Base-by-base conservation (phyloP, 2,329 filamentous ascomycete genomes). In the Cercospora citrullina region DNA sequence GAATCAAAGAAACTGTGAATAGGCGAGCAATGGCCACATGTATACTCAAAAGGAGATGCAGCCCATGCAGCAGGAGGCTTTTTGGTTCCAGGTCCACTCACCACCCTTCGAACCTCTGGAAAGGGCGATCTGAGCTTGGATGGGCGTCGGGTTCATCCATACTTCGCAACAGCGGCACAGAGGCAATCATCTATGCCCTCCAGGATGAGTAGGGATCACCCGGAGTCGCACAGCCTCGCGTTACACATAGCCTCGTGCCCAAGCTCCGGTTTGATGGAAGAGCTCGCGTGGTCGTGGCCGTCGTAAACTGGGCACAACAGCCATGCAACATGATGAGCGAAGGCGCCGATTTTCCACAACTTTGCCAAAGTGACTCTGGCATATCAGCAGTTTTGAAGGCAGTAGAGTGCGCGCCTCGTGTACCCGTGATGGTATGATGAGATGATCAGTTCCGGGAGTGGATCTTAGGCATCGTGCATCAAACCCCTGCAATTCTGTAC, bases 91-190 rank as follows among this genome's bases (percentile, higher is more conserved):
- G 57, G 53, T 36, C 58, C 65, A 60, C 55, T 18, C 59, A 57
- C n/a, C 12, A 28, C 45, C 61, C 61, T 64, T 51, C 62, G 48
- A 68, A 48, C 18, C 48, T 36, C 45, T 59, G 57, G 58, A 14
- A 68, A 48, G 42, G 65, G 60, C 51, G 59, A 36, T 66, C 26
- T 36, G 33, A 65, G 57, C 51, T 58, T 64, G 31, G 23, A 10
- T 12, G 21, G n/a, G 51, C 42, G 45, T 58, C 42, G 60, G 66
- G 63, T 59, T 39, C 36, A 51, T 65, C 66, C 33, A 42, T 39
- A 28, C 55, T 64, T 28, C 31, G 62, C 51, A 23, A 30, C 53
- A 21, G 51, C 18, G 6, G 51, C 16, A 21, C 51, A 21, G 62
- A 59, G 30, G 33, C 21, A 30, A 30, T 59, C 14, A n/a, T 64